Percentiles rank a stretch among this genome's conserved stretches.
phyloP scores from a whole-genome alignment of 805 yeast species.

The Yarrowia yakushimensis region DNA sequence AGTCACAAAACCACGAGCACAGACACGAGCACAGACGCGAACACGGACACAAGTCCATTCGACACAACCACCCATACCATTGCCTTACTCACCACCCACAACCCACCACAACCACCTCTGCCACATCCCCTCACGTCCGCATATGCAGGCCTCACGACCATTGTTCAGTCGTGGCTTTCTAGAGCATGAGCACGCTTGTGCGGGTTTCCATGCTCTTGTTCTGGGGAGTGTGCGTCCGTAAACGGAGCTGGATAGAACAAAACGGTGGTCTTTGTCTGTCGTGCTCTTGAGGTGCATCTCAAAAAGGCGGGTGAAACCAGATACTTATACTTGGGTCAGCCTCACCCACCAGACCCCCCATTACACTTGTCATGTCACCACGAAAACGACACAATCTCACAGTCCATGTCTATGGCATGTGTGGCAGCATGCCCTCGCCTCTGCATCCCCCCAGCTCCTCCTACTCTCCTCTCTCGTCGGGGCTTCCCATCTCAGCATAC shows the following conservation, averaged over 20 bases:
- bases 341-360: too few relatives aligned
- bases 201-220: neutral
- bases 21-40: too few relatives aligned
- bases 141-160: slow-evolving; percentile 5
- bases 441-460: neutral
- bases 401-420: neutral
- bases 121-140: neutral
- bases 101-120: too few relatives aligned
- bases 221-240: neutral
- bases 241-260: neutral
- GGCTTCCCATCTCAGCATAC: neutral
- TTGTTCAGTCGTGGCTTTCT: neutral
- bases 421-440: neutral
- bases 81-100: too few relatives aligned
- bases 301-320: too few relatives aligned
- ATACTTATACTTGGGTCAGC: neutral
- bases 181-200: neutral
- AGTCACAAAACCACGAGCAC: too few relatives aligned
- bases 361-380: neutral
- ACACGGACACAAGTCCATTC: too few relatives aligned
- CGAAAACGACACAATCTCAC: neutral
- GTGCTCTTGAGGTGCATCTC: neutral
- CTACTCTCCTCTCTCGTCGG: neutral
- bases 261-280: neutral
- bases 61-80: too few relatives aligned